Evolutionary conservation across 148 eudicot species (phyloP).

Genomic region (Cornus suecica): DNA sequence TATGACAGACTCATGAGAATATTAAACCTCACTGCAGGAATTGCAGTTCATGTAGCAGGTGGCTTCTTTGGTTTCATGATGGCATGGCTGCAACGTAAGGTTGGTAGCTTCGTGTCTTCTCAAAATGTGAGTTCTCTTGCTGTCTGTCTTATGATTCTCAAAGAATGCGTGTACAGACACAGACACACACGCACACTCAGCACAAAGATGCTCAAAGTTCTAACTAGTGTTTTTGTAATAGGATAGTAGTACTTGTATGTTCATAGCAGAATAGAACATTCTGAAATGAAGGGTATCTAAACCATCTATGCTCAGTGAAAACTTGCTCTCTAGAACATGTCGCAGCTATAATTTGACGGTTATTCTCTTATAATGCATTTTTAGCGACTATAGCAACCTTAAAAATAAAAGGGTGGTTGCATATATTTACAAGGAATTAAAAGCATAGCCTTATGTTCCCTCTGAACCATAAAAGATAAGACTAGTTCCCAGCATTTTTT

Average conservation of each 20-base stretch:
- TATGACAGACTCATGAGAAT: neutral
- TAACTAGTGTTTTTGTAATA: neutral
- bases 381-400: neutral
- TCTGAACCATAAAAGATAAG: neutral
- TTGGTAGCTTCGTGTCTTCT: slow-evolving; percentile 54
- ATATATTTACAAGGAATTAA: neutral
- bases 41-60: slow-evolving; percentile 62
- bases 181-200: neutral
- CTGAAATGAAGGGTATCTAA: neutral
- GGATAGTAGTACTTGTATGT: neutral
- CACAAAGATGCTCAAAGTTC: neutral
- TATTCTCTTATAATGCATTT: neutral
- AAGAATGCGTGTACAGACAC: too few species aligned
- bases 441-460: neutral
- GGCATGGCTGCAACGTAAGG: slow-evolving; percentile 69
- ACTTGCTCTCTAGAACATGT: neutral
- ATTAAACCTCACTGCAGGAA: slow-evolving; percentile 34
- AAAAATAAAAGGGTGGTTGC: neutral
- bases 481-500: neutral
- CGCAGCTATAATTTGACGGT: neutral
- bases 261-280: neutral
- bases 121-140: slow-evolving; percentile 39
- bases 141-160: neutral
- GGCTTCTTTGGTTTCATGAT: slow-evolving; percentile 86
- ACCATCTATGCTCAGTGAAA: neutral